A percentile compares a stretch with the other conserved stretches of the same genome.
Conservation (phyloP, 2,329 filamentous ascomycete species). For the Ceratocystis diversiconidia region DNA sequence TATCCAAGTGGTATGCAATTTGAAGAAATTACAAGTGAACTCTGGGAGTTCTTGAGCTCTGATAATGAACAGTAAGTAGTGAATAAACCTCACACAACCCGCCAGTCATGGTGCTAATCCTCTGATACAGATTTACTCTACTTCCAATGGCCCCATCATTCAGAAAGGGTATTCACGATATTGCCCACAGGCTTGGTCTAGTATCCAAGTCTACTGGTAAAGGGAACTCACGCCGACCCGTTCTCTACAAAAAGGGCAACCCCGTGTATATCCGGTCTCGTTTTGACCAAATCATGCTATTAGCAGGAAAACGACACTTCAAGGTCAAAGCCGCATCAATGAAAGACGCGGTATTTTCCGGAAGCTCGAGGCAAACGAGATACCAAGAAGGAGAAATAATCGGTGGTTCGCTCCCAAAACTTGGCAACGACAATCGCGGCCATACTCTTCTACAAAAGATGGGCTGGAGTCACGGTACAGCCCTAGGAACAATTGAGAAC, state of each 20-base stretch:
- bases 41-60: slow-evolving; percentile 55
- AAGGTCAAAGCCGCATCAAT: slow-evolving; percentile 8
- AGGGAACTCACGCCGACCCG: slow-evolving; percentile 57
- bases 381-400: slow-evolving; percentile 68
- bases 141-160: slow-evolving; percentile 72
- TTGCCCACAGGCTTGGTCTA: slow-evolving; percentile 60
- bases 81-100: background rate
- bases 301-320: slow-evolving; percentile 11
- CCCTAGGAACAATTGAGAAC: slow-evolving; percentile 66
- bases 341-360: background rate
- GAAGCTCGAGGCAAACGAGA: slow-evolving; percentile 20
- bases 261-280: background rate
- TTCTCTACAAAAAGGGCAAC: slow-evolving; percentile 38
- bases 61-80: slow-evolving; percentile 44
- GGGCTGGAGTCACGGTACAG: slow-evolving; percentile 84
- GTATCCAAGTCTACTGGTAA: slow-evolving; percentile 73
- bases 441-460: slow-evolving; percentile 87
- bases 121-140: slow-evolving; percentile 45
- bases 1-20: slow-evolving; percentile 15
- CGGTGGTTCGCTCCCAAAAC: slow-evolving; percentile 68
- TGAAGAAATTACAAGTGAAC: slow-evolving; percentile 55
- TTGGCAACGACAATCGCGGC: slow-evolving; percentile 70
- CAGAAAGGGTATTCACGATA: slow-evolving; percentile 65
- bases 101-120: background rate
- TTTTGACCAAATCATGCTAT: background rate